Base-by-base conservation (phyloP, 768 basidiomycete species). In the Artomyces pyxidatus region DNA sequence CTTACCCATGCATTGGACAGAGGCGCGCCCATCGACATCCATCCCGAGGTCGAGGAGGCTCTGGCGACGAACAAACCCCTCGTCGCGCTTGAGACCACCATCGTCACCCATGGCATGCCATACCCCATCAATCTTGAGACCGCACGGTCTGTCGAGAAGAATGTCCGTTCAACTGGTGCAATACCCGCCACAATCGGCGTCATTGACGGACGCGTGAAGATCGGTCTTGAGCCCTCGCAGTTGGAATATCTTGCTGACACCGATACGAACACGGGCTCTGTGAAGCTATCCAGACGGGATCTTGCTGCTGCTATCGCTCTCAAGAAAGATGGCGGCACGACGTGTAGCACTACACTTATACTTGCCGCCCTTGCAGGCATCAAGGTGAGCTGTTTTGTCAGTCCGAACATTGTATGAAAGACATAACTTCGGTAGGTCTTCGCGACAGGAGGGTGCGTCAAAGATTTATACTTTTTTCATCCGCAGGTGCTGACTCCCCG, bases 21-120 rank as follows among this genome's bases (percentile, higher is more conserved):
- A 14, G 56, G 55, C 4, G 55, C 59, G 11, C 65, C 65, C 21
- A 56, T 91, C 10, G 88, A 91, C 63, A 62, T 91, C 27, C 83
- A 85, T 46, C 84, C 87, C 8, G 93, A 98, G 63, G 83, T 97
- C 27, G 70, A 84, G 54, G 77, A 93, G 48, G 93, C 94, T 3
- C 72, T 95, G 19, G 70, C 73, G 4, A 68, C 72, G 37, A 68
- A 73, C 9, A 71, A 68, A 52, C 81, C 92, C 17, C 72, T 97
- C 39, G 91, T 97, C 10, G 93, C 94, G 11, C 78, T 98, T 10
- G 95, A 98, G 64, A 89, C 87, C 2, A 84, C 95, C 1, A 78
- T 98, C 46, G 81, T 96, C 51, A 93, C 93, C 1, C 91, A 97
- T 71, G 95, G 92, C 17, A 80, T 95, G 69, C 89, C 91, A 0